Evolutionary conservation across 2,329 filamentous ascomycete genomes (phyloP).

Genomic region (Fusarium nematophilum): DNA sequence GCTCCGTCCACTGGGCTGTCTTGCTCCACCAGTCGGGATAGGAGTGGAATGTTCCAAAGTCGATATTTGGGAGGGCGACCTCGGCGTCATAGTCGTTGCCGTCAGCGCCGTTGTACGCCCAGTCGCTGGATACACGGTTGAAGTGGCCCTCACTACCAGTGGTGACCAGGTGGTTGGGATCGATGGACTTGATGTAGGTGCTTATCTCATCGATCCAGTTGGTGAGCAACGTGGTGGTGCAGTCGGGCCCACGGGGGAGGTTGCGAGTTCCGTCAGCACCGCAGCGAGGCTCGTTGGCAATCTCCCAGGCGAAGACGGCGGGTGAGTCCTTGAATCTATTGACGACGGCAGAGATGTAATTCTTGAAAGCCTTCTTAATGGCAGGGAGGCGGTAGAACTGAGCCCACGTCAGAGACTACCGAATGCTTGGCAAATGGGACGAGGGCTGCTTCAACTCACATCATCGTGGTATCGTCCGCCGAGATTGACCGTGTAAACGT

Average conservation of each 20-base stretch:
- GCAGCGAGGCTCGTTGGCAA: slow-evolving; percentile 71
- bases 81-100: slow-evolving; percentile 66
- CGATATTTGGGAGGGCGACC: slow-evolving; percentile 56
- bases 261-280: slow-evolving; percentile 59
- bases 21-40: slow-evolving; percentile 68
- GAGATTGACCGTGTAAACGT: slow-evolving; percentile 67
- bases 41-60: slow-evolving; percentile 66
- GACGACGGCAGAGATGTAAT: slow-evolving; percentile 70
- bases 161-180: slow-evolving; percentile 64
- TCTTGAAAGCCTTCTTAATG: slow-evolving; percentile 65
- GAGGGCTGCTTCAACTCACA: not conserved
- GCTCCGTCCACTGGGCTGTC: slow-evolving; percentile 62
- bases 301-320: slow-evolving; percentile 75
- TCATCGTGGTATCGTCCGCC: slow-evolving; percentile 59
- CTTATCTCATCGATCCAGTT: slow-evolving; percentile 66
- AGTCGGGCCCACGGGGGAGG: slow-evolving; percentile 54
- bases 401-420: accelerated
- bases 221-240: slow-evolving; percentile 56
- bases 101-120: slow-evolving; percentile 59
- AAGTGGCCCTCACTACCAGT: slow-evolving; percentile 70
- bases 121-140: slow-evolving; percentile 56
- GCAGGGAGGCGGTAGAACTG: slow-evolving; percentile 61
- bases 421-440: accelerated
- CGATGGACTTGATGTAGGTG: slow-evolving; percentile 63
- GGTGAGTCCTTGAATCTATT: slow-evolving; percentile 68